Percentiles rank a stretch among this genome's conserved stretches.
Evolutionary conservation across 371 early-diverging fungal genomes (phyloP).

Genomic region (Quaeritorhiza haematococci): DNA sequence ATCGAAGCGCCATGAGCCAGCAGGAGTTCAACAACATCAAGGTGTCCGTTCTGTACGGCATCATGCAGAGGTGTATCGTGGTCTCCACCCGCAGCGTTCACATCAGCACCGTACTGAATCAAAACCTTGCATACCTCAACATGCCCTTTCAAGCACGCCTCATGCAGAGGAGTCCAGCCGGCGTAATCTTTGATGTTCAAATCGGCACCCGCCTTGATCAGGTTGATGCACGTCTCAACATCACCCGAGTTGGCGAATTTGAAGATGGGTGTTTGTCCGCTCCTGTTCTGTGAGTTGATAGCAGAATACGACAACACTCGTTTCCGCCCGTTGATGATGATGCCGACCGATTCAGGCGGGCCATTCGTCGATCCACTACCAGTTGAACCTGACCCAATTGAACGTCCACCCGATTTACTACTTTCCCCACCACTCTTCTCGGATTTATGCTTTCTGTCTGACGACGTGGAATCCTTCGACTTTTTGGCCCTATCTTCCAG

Average conservation of each 20-base stretch:
- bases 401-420: not conserved
- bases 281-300: slow-evolving; percentile 30
- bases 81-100: slow-evolving; percentile 59
- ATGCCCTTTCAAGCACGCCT: slow-evolving; percentile 61
- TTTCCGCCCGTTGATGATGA: not conserved
- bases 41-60: slow-evolving; percentile 62
- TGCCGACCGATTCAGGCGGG: not conserved
- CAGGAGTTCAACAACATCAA: slow-evolving; percentile 52
- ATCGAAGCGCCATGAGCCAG: slow-evolving; percentile 68
- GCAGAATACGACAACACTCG: slow-evolving; percentile 8
- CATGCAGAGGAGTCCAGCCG: slow-evolving; percentile 65
- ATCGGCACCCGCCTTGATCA: slow-evolving; percentile 36
- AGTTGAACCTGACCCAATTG: not conserved
- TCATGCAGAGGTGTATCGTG: slow-evolving; percentile 78
- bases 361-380: not conserved
- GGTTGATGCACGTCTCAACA: slow-evolving; percentile 16
- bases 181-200: slow-evolving; percentile 60
- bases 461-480: not conserved
- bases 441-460: not conserved
- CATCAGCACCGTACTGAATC: slow-evolving; percentile 61
- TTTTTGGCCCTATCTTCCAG: not conserved
- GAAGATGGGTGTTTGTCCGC: slow-evolving; percentile 34
- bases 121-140: slow-evolving; percentile 50
- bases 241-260: slow-evolving; percentile 27
- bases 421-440: not conserved